A percentile compares a stretch with the other conserved stretches of the same genome.
These are phyloP conservation scores for Apiotrichum laibachii DNA, from an alignment of 1,284 basidiomycete species.

Conservation along the genomic window DNA sequence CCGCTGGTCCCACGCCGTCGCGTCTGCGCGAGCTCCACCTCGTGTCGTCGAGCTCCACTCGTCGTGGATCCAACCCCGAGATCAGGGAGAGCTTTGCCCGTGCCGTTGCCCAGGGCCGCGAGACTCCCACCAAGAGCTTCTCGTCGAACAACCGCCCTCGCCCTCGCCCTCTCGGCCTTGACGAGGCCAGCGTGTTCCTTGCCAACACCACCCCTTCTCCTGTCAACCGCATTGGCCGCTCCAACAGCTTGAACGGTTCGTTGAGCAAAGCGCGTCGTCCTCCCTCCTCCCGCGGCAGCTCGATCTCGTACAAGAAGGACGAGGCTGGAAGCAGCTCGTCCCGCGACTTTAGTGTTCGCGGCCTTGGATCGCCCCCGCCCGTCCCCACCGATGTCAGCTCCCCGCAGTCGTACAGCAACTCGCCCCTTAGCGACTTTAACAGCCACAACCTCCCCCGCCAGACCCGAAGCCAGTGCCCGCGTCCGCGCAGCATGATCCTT, in stretches of 20 bases:
- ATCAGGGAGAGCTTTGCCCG: slow-evolving; percentile 11
- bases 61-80: slow-evolving; percentile 27
- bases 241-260: slow-evolving; percentile 6
- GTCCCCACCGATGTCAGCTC: slow-evolving; percentile 6
- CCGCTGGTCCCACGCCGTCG: slow-evolving; percentile 29
- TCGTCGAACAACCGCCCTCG: slow-evolving; percentile 36
- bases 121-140: slow-evolving; percentile 32
- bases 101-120: slow-evolving; percentile 6
- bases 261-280: background rate
- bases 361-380: slow-evolving; percentile 19
- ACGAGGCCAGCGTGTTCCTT: slow-evolving; percentile 8
- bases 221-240: slow-evolving; percentile 11
- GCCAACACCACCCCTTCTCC: slow-evolving; percentile 10
- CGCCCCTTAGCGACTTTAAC: slow-evolving; percentile 24
- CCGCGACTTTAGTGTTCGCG: slow-evolving; percentile 16
- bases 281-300: slow-evolving; percentile 28
- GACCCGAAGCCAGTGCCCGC: slow-evolving; percentile 28
- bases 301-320: slow-evolving; percentile 46
- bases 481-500: slow-evolving; percentile 31
- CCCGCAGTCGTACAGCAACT: slow-evolving; percentile 3
- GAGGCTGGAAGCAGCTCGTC: slow-evolving; percentile 25
- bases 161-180: slow-evolving; percentile 31
- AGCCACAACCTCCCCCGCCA: slow-evolving; percentile 9
- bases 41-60: slow-evolving; percentile 26
- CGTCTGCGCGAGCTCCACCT: slow-evolving; percentile 41